These are phyloP conservation scores for Cardamine chenopodiifolia DNA, from an alignment of 345 rosid genomes.

Conservation along the genomic window DNA sequence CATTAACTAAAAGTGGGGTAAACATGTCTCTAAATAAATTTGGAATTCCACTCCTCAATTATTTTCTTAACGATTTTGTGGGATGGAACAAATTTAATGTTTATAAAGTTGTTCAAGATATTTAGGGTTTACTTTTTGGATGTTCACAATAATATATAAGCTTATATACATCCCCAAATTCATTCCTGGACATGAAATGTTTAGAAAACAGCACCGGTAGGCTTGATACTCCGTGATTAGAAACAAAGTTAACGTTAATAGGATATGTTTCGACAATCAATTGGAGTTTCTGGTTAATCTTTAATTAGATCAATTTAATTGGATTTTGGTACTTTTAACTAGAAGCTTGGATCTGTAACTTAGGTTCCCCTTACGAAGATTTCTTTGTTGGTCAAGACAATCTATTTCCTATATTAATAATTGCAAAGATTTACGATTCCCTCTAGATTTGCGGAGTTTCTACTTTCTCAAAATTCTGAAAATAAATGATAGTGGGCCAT, in stretches of 20 bases:
- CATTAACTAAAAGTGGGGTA: conserved; percentile 19
- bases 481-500: neutral
- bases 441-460: too few relatives aligned
- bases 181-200: neutral
- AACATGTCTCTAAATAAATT: neutral
- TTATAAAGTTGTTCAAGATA: too few relatives aligned
- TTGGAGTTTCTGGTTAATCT: neutral
- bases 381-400: neutral
- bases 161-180: neutral
- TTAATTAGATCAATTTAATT: neutral
- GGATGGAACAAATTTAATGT: neutral
- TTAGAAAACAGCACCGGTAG: neutral
- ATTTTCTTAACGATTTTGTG: neutral
- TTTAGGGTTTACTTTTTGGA: neutral
- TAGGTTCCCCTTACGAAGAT: neutral
- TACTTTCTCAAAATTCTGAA: too few relatives aligned
- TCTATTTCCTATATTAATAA: neutral
- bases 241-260: neutral
- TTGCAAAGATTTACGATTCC: too few relatives aligned
- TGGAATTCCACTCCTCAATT: neutral
- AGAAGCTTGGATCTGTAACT: neutral
- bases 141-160: neutral
- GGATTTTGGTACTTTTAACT: neutral
- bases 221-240: neutral
- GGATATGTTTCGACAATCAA: too few relatives aligned